phyloP scores from a whole-genome alignment of 2,329 filamentous ascomycete species.

The Helicocarpus griseus region DNA sequence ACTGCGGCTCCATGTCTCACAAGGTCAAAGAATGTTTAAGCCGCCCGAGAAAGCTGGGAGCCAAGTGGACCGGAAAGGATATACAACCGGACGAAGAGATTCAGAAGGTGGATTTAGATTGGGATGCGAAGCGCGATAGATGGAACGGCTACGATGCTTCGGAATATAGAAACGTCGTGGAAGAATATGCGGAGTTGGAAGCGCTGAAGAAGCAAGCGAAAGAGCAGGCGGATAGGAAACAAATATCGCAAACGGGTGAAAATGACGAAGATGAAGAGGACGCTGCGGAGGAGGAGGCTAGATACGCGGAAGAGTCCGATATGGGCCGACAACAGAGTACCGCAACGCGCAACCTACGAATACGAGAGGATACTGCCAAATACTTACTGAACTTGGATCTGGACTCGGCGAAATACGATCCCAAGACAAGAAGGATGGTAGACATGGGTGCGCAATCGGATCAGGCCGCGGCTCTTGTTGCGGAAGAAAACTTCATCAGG shows the following conservation, averaged over 20 bases:
- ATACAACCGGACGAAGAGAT: conserved; percentile 88
- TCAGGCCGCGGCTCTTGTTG: conserved; percentile 70
- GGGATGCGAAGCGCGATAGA: conserved; percentile 94
- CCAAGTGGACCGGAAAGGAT: conserved; percentile 83
- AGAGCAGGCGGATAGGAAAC: conserved; percentile 40
- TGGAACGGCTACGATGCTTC: conserved; percentile 96
- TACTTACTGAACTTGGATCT: conserved; percentile 91
- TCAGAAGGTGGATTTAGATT: conserved; percentile 77
- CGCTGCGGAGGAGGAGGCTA: conserved; percentile 38
- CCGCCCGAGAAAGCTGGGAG: conserved; percentile 77
- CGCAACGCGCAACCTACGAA: conserved; percentile 77
- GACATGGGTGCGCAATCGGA: conserved; percentile 73
- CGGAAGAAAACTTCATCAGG: conserved; percentile 85
- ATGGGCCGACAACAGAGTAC: conserved; percentile 93
- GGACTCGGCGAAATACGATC: conserved; percentile 95
- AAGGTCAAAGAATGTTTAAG: conserved; percentile 90
- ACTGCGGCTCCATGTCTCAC: conserved; percentile 95
- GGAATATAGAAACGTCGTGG: conserved; percentile 77
- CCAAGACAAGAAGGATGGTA: conserved; percentile 86
- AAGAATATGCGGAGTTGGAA: conserved; percentile 82
- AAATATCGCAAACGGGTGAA: conserved; percentile 47
- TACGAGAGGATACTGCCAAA: conserved; percentile 94
- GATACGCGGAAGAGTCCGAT: conserved; percentile 88
- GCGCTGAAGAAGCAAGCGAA: conserved; percentile 52
- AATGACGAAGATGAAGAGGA: conserved; percentile 49